Percentiles rank a stretch among this genome's conserved stretches.
These are phyloP conservation scores for Papiliotrema fonsecae DNA, from an alignment of 1,284 basidiomycete species.

Conservation along the genomic window DNA sequence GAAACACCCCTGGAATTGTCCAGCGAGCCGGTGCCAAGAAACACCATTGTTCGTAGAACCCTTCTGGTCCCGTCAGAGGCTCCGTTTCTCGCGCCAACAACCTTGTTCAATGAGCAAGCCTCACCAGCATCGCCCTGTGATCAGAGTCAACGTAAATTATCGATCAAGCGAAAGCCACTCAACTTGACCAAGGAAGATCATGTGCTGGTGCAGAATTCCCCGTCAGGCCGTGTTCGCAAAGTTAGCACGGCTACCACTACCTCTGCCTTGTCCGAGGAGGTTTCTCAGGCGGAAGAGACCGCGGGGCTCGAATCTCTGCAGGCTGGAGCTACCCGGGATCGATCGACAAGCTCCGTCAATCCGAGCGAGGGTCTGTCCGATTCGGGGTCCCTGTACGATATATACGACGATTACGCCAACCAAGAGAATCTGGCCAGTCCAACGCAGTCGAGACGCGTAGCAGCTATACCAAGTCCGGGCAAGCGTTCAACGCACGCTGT, in stretches of 20 bases:
- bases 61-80: slow-evolving; percentile 26
- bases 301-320: slow-evolving; percentile 24
- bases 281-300: neutral
- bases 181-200: slow-evolving; percentile 34
- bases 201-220: slow-evolving; percentile 24
- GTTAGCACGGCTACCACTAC: slow-evolving; percentile 4
- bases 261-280: neutral
- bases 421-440: slow-evolving; percentile 16
- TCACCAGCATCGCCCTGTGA: slow-evolving; percentile 5
- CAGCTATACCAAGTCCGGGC: neutral
- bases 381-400: slow-evolving; percentile 28
- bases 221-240: slow-evolving; percentile 14
- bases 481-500: slow-evolving; percentile 25
- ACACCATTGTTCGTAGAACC: slow-evolving; percentile 27
- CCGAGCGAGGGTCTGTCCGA: too few species aligned
- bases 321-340: slow-evolving; percentile 5
- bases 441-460: slow-evolving; percentile 3
- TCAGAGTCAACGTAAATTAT: slow-evolving; percentile 17
- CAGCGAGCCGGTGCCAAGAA: neutral
- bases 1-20: neutral
- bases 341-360: slow-evolving; percentile 3
- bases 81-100: slow-evolving; percentile 4
- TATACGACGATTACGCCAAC: slow-evolving; percentile 20
- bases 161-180: slow-evolving; percentile 40
- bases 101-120: slow-evolving; percentile 5